phyloP scores from a whole-genome alignment of 2,329 filamentous ascomycete species.

The Colletotrichum orbiculare region DNA sequence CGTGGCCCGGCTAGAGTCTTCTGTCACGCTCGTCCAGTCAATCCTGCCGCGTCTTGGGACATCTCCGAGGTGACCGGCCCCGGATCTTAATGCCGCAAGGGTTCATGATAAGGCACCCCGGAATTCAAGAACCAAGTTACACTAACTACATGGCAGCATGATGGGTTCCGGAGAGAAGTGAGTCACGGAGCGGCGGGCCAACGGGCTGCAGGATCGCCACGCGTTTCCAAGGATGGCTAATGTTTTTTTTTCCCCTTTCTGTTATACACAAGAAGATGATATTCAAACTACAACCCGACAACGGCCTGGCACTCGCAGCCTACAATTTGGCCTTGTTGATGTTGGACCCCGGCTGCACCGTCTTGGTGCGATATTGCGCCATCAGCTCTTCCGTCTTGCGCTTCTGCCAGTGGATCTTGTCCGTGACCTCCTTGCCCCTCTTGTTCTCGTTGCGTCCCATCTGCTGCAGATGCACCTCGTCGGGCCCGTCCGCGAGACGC shows the following conservation, averaged over 20 bases:
- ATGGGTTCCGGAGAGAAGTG: constrained; percentile 13
- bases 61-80: constrained; percentile 34
- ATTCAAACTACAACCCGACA: constrained; percentile 8
- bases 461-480: constrained; percentile 92
- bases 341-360: constrained; percentile 61
- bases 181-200: constrained; percentile 35
- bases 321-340: constrained; percentile 63
- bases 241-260: background rate
- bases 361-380: constrained; percentile 63
- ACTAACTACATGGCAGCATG: constrained; percentile 13
- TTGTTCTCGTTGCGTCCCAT: constrained; percentile 85
- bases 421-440: constrained; percentile 69
- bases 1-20: background rate
- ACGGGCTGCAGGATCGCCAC: constrained; percentile 9
- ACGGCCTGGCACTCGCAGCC: constrained; percentile 15
- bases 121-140: background rate
- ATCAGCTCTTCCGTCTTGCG: constrained; percentile 74
- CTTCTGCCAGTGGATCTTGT: constrained; percentile 72
- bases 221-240: background rate
- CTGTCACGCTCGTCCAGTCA: constrained; percentile 18
- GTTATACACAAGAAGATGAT: constrained; percentile 13
- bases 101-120: constrained; percentile 1
- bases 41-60: constrained; percentile 15
- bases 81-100: constrained; percentile 26
- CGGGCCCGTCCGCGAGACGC: constrained; percentile 90